Conservation (phyloP, 179 eudicot species). For the Monotropa hypopitys region DNA sequence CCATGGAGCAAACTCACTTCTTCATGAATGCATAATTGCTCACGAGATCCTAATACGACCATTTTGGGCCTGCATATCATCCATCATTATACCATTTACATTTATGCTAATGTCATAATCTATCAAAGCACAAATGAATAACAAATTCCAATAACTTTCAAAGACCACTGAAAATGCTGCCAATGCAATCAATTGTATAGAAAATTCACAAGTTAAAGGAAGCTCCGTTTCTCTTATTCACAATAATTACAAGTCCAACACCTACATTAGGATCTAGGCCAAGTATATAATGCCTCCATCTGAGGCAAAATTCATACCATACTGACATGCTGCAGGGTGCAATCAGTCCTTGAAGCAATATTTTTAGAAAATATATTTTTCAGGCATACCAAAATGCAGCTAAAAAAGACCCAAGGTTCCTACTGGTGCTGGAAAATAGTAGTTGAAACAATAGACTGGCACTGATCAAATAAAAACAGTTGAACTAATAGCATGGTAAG, state of each 20-base stretch:
- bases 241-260: background rate
- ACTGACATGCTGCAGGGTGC: background rate
- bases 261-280: background rate
- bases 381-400: background rate
- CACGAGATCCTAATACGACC: conserved; percentile 90
- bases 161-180: background rate
- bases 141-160: background rate
- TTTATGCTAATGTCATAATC: background rate
- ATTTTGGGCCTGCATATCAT: conserved; percentile 73
- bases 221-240: background rate
- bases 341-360: background rate
- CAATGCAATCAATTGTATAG: background rate
- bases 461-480: background rate
- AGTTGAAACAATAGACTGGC: background rate
- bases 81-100: background rate
- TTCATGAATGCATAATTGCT: conserved; percentile 90
- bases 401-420: background rate
- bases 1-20: conserved; percentile 71
- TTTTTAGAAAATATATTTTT: background rate
- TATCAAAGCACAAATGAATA: conserved; percentile 3
- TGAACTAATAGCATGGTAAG: background rate
- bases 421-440: background rate
- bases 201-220: background rate
- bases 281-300: background rate
- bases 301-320: background rate